phyloP scores from a whole-genome alignment of 805 yeast genomes.

The Tetrapisispora phaffii region DNA sequence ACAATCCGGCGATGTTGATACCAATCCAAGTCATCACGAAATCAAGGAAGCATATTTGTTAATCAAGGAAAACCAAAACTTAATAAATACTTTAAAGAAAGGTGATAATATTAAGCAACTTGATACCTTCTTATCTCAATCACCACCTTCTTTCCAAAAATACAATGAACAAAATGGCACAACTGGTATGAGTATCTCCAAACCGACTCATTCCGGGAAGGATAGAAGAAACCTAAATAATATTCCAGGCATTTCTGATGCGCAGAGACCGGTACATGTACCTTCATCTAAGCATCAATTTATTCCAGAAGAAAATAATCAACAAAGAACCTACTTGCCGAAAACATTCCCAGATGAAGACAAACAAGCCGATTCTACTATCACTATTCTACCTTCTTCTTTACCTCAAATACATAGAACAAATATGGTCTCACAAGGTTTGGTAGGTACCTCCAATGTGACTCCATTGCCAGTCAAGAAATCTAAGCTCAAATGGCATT shows the following conservation, averaged over 20 bases:
- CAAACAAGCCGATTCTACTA: constrained; percentile 50
- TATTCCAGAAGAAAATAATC: constrained; percentile 7
- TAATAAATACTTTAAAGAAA: constrained; percentile 51
- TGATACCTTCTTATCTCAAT: constrained; percentile 50
- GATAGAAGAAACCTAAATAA: neutral
- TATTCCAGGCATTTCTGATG: constrained; percentile 1
- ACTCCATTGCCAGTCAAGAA: constrained; percentile 62
- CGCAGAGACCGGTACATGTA: constrained; percentile 5
- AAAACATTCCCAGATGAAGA: constrained; percentile 24
- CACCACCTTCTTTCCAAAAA: constrained; percentile 44
- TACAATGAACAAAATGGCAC: neutral
- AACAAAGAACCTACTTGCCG: constrained; percentile 30
- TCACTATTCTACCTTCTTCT: constrained; percentile 88
- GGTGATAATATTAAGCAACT: constrained; percentile 33
- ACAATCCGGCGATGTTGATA: constrained; percentile 28
- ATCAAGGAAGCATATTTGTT: constrained; percentile 78
- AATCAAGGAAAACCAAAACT: constrained; percentile 66
- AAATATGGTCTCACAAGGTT: constrained; percentile 61
- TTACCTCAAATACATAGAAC: constrained; percentile 92
- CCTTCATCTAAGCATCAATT: constrained; percentile 3
- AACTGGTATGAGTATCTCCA: neutral
- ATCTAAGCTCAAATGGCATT: constrained; percentile 95
- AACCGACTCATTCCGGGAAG: neutral
- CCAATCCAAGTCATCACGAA: constrained; percentile 52
- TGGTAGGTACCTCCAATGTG: constrained; percentile 37